phyloP scores from a whole-genome alignment of 2,329 filamentous ascomycete genomes.

The Colletotrichum sublineola region DNA sequence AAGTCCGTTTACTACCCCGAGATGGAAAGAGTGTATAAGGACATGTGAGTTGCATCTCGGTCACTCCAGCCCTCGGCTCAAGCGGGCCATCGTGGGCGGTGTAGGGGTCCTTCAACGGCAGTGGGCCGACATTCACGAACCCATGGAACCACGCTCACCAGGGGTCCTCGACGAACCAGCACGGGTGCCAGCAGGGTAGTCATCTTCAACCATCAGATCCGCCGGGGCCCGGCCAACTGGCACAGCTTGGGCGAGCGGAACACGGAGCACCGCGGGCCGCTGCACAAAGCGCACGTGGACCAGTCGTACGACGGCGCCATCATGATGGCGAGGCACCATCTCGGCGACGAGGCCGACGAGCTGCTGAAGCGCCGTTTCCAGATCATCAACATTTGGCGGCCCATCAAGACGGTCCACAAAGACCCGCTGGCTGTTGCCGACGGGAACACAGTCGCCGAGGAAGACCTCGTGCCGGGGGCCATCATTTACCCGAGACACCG shows the following conservation, averaged over 20 bases:
- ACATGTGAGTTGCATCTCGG: constrained; percentile 40
- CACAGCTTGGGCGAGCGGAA: constrained; percentile 74
- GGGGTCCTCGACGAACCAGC: constrained; percentile 39
- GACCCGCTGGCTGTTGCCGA: constrained; percentile 59
- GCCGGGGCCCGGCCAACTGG: constrained; percentile 59
- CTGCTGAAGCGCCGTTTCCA: constrained; percentile 37
- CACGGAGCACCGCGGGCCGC: constrained; percentile 66
- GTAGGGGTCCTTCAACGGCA: constrained; percentile 24
- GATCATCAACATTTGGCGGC: constrained; percentile 58
- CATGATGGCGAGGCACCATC: constrained; percentile 43
- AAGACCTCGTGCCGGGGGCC: constrained; percentile 54
- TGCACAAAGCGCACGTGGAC: constrained; percentile 63
- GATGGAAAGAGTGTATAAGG: constrained; percentile 40
- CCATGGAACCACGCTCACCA: constrained; percentile 39
- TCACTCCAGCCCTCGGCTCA: background rate
- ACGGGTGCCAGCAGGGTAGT: constrained; percentile 48
- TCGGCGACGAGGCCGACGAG: constrained; percentile 40
- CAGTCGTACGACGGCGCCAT: constrained; percentile 50
- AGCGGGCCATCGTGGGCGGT: constrained; percentile 26
- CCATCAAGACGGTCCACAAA: constrained; percentile 60
- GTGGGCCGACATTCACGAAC: constrained; percentile 33
- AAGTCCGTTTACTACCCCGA: constrained; percentile 55
- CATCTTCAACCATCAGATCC: constrained; percentile 50
- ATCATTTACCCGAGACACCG: constrained; percentile 53
- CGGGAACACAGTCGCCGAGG: constrained; percentile 52